Percentiles rank a stretch among this genome's conserved stretches.
Evolutionary conservation across 176 grass and related monocot species (phyloP).

Genomic region (Hordeum marinum): DNA sequence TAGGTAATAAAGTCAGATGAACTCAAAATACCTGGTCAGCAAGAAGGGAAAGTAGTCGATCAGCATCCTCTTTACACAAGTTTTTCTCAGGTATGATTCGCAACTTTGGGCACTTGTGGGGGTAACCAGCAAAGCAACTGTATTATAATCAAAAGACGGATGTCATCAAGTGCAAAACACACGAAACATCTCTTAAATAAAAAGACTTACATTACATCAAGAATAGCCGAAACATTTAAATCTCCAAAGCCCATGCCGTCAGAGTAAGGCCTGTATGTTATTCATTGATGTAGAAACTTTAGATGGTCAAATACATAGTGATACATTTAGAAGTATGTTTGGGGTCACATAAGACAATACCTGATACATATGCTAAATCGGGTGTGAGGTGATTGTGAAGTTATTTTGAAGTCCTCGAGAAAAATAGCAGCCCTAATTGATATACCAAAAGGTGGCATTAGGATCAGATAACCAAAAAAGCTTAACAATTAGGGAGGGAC

Average conservation of each 20-base stretch:
- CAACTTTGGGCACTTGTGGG: constrained; percentile 94
- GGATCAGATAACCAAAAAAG: neutral
- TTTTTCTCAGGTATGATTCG: constrained; percentile 61
- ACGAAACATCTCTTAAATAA: constrained; percentile 2
- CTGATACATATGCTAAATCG: constrained; percentile 73
- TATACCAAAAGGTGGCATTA: constrained; percentile 9
- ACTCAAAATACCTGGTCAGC: constrained; percentile 62
- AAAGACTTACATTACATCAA: constrained; percentile 60
- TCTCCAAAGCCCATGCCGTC: constrained; percentile 58
- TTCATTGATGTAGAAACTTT: constrained; percentile 6
- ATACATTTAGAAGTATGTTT: constrained; percentile 5
- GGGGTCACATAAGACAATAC: constrained; percentile 28
- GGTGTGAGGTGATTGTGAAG: constrained; percentile 57
- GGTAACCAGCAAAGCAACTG: constrained; percentile 91
- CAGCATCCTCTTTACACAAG: constrained; percentile 68
- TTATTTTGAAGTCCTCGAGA: constrained; percentile 76
- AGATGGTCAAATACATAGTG: neutral
- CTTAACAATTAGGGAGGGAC: neutral
- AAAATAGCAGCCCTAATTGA: constrained; percentile 69
- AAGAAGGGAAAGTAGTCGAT: constrained; percentile 73
- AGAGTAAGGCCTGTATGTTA: constrained; percentile 73
- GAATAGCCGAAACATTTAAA: constrained; percentile 61
- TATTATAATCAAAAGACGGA: constrained; percentile 22
- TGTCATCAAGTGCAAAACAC: constrained; percentile 22
- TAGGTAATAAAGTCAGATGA: neutral